These are phyloP conservation scores for Daedalea quercina DNA, from an alignment of 768 basidiomycete genomes.

Conservation along the genomic window DNA sequence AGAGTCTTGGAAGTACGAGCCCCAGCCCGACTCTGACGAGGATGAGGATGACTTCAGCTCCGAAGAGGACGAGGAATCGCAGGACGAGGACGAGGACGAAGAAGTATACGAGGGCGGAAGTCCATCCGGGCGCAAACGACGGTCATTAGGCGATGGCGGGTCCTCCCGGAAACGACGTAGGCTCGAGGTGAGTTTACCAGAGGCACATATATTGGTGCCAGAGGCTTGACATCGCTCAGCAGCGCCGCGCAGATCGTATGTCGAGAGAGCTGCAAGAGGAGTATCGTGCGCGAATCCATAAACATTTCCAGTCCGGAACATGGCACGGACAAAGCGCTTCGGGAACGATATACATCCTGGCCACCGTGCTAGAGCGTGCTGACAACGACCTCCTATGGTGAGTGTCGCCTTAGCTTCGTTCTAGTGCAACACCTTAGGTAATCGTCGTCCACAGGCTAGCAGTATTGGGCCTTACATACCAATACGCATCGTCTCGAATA, in stretches of 20 bases:
- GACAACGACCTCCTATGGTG: conserved; percentile 95
- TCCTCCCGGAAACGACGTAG: conserved; percentile 51
- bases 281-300: conserved; percentile 61
- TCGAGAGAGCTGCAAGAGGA: conserved; percentile 62
- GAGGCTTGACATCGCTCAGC: background rate
- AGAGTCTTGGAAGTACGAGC: conserved; percentile 48
- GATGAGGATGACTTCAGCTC: conserved; percentile 42
- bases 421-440: background rate
- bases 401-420: conserved; percentile 9
- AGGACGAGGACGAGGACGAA: conserved; percentile 36
- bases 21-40: conserved; percentile 67
- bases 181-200: conserved; percentile 39
- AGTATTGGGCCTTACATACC: conserved; percentile 88
- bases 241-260: conserved; percentile 47
- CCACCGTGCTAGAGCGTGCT: conserved; percentile 83
- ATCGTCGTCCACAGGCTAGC: conserved; percentile 58
- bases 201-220: background rate
- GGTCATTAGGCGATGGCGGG: conserved; percentile 33
- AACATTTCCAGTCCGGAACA: conserved; percentile 81
- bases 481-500: conserved; percentile 85
- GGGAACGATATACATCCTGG: conserved; percentile 83
- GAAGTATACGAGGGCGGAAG: conserved; percentile 34
- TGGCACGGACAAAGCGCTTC: conserved; percentile 88
- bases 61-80: conserved; percentile 37
- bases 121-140: conserved; percentile 40